These are phyloP conservation scores for Abrus precatorius DNA, from an alignment of 306 rosid genomes.

Conservation along the genomic window DNA sequence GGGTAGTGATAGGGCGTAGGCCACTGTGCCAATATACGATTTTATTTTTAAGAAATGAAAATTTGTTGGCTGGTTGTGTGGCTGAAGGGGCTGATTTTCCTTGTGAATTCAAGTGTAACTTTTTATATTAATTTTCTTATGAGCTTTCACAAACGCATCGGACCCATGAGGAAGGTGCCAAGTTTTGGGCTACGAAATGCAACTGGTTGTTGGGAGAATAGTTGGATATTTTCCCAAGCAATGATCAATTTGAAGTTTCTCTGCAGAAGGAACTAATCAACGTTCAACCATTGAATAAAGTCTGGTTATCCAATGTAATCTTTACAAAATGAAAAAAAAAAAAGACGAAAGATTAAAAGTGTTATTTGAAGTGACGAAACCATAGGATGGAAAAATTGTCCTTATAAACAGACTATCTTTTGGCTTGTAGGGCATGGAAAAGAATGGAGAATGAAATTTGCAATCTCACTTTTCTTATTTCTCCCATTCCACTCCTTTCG, in stretches of 20 bases:
- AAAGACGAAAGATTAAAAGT: neutral
- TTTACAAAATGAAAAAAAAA: slow-evolving; percentile 32
- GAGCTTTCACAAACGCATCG: slow-evolving; percentile 46
- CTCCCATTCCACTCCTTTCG: slow-evolving; percentile 34
- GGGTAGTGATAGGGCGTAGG: slow-evolving; percentile 65
- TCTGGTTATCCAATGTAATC: slow-evolving; percentile 46
- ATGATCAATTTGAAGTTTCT: slow-evolving; percentile 38
- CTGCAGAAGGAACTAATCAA: slow-evolving; percentile 16
- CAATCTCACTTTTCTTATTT: slow-evolving; percentile 24
- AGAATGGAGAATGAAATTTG: slow-evolving; percentile 44
- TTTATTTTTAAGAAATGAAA: slow-evolving; percentile 73
- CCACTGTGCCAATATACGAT: slow-evolving; percentile 75
- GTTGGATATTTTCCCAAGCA: slow-evolving; percentile 29
- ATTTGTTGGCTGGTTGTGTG: slow-evolving; percentile 79
- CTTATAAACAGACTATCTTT: slow-evolving; percentile 35
- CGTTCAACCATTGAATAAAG: slow-evolving; percentile 42
- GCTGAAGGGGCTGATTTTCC: slow-evolving; percentile 71
- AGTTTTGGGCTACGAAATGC: slow-evolving; percentile 43
- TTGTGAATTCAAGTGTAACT: slow-evolving; percentile 66
- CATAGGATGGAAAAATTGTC: slow-evolving; percentile 27
- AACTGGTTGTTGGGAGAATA: slow-evolving; percentile 34
- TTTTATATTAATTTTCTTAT: slow-evolving; percentile 34
- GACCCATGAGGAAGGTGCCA: slow-evolving; percentile 40
- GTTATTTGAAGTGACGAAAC: slow-evolving; percentile 35
- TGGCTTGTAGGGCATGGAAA: slow-evolving; percentile 43